Evolutionary conservation across 805 yeast species (phyloP).

Genomic region (Candida montana): DNA sequence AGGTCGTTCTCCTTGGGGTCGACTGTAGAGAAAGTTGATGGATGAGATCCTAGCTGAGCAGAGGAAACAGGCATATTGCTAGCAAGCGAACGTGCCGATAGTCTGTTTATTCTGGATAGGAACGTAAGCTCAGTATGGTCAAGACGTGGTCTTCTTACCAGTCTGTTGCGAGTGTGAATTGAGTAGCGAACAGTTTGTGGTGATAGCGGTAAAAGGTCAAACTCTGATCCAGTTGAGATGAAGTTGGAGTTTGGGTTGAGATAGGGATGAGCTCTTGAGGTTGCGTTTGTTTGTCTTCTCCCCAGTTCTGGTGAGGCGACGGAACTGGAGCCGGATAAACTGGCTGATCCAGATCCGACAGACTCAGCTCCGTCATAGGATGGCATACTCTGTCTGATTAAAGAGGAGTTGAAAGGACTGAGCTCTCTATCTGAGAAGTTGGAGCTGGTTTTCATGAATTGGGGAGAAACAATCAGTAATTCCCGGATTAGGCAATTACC

Average conservation of each 20-base stretch:
- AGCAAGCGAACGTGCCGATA: slow-evolving; percentile 4
- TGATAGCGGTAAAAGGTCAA: not conserved
- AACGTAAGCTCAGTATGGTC: slow-evolving; percentile 1
- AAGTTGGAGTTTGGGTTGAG: not conserved
- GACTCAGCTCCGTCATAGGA: not conserved
- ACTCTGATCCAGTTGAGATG: not conserved
- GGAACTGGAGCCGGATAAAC: not conserved
- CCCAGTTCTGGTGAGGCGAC: not conserved
- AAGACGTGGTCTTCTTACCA: not conserved
- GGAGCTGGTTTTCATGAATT: no score
- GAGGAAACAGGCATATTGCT: not conserved
- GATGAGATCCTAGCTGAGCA: not conserved
- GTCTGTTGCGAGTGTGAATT: not conserved
- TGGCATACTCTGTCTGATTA: not conserved
- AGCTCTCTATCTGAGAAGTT: no score
- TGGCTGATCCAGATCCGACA: no score
- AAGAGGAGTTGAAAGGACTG: not conserved
- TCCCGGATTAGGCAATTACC: no score
- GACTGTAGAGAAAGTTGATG: not conserved
- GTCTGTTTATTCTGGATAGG: slow-evolving; percentile 5
- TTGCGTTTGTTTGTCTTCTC: not conserved
- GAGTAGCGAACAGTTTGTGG: not conserved
- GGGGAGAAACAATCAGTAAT: no score
- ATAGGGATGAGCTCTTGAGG: not conserved
- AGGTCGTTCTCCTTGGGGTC: not conserved